Evolutionary conservation across 78 protist species (phyloP), one percentile per base, ranked within the genome.

Genomic region (Dictyostelium brefeldianum): DNA sequence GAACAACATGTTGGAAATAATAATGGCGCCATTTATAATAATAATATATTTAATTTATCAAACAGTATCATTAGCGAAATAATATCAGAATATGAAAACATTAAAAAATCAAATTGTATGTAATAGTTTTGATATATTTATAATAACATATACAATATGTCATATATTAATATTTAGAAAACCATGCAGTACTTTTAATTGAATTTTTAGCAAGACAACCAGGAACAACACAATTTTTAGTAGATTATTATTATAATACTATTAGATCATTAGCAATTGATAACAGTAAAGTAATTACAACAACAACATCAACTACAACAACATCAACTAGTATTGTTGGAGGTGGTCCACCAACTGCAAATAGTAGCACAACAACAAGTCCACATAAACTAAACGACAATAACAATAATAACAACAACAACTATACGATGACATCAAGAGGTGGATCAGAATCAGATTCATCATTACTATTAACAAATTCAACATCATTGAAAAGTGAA

Each of bases 71-170:
- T 62, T 8, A 62, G 70, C 70, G 70, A 62, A 62, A 62, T 62
- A 62, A 62, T 62, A 62, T 62, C 70, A 25, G 70, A 62, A 62
- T 62, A 62, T 62, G 70, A 62, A 22, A 62, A 62, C 27, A 62
- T 62, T 6, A 62, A 62, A 62, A 62, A 62, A 62, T 62, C 70
- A 22, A 62, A 62, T 62, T 17, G 70, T 62, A 62, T 62, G 70
- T 25, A 11, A 11, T 4, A 62, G 27, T 22, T 25, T 57, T 14
- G n/a, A n/a, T n/a, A n/a, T 53, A 54, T 9, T 54, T 54, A 54
- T 54, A 18, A 54, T 54, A 54, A 11, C 5, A 9, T 54, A 54
- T n/a, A n/a, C n/a, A n/a, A n/a, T n/a, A n/a, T n/a, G n/a, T n/a
- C n/a, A n/a, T n/a, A n/a, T n/a, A n/a, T n/a, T n/a, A n/a, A n/a